Base-by-base conservation (phyloP, 352 stramenopile species). In the Phytophthora pseudosyringae region DNA sequence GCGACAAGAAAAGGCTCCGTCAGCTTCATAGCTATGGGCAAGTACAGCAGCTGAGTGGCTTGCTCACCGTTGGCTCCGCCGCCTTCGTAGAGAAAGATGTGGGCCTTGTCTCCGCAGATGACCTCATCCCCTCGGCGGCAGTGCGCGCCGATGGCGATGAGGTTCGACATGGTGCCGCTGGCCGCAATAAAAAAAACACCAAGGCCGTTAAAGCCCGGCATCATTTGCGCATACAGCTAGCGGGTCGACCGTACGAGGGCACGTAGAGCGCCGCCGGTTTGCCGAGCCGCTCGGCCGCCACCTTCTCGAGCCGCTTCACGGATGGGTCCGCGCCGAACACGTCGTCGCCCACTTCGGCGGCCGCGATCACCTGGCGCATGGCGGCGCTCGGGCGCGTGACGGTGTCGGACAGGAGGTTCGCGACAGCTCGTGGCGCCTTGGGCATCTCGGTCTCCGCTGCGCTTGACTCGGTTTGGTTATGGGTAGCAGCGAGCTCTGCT, bases 61-160 rank as follows among this genome's bases (percentile, higher is more conserved):
- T 49, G 68, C 76, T 57, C 48, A 95, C 87, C 85, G 47, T 74
- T 95, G 3, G 90, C 85, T 38, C 95, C 95, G 5, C 83, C 94
- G 52, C 90, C 94, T 85, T 99, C 97, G 72, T 98, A 99, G 43
- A 98, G 73, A 78, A 97, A 98, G 48, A 99, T 98, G 73, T 99
- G 97, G 31, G 94, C 92, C 67, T 96, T 86, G 58, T 95, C 77
- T 26, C 97, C 97, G 47, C 98, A 80, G 60, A 99, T 98, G 67
- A 99, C 91, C 76, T 98, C 93, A 63, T 96, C 84, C 3, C 86
- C 91, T 43, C 91, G 91, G 53, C 94, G 72, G 78, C 97, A 99
- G 78, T 99, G 97, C 36, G 80, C 76, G 39, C 97, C 86, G 5
- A 99, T 81, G 12, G 95, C 94, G 38, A 98, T 97, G 26, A 99